Conservation (phyloP, 2,329 filamentous ascomycete species). For the Aulographum hederae region DNA sequence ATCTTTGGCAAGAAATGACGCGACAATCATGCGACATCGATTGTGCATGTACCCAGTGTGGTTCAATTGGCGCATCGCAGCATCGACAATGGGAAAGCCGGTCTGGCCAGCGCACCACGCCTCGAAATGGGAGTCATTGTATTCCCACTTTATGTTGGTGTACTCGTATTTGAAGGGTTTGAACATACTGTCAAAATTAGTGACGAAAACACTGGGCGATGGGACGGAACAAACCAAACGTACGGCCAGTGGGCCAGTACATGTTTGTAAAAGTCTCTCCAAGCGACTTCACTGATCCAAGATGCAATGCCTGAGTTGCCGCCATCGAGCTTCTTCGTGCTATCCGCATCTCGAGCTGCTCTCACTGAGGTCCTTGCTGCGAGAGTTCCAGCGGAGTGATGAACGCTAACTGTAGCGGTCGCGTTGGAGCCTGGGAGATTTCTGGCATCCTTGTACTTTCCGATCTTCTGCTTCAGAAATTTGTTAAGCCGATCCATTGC, state of each 20-base stretch:
- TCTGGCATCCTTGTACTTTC: constrained; percentile 42
- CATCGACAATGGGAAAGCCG: constrained; percentile 60
- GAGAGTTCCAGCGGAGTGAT: constrained; percentile 51
- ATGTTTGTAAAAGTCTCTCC: constrained; percentile 79
- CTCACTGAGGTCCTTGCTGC: constrained; percentile 48
- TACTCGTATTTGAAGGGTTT: constrained; percentile 73
- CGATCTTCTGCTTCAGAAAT: constrained; percentile 48
- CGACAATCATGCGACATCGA: constrained; percentile 66
- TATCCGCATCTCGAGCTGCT: constrained; percentile 43
- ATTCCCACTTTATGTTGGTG: constrained; percentile 68
- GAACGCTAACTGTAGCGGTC: constrained; percentile 55
- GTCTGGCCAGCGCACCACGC: constrained; percentile 61
- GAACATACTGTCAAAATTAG: constrained; percentile 34
- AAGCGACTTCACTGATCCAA: constrained; percentile 73
- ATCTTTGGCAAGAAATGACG: constrained; percentile 66
- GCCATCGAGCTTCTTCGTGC: constrained; percentile 42
- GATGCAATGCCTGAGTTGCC: constrained; percentile 46
- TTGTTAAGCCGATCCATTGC: constrained; percentile 43
- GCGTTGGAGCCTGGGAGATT: constrained; percentile 45
- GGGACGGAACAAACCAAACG: constrained; percentile 36
- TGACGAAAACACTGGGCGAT: not conserved
- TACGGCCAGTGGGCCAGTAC: constrained; percentile 76
- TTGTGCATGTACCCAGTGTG: constrained; percentile 67
- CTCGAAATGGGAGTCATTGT: constrained; percentile 47
- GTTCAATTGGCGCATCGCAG: constrained; percentile 63